Evolutionary conservation across 2,329 filamentous ascomycete species (phyloP).

Genomic region (Coleophoma eucalyptorum): DNA sequence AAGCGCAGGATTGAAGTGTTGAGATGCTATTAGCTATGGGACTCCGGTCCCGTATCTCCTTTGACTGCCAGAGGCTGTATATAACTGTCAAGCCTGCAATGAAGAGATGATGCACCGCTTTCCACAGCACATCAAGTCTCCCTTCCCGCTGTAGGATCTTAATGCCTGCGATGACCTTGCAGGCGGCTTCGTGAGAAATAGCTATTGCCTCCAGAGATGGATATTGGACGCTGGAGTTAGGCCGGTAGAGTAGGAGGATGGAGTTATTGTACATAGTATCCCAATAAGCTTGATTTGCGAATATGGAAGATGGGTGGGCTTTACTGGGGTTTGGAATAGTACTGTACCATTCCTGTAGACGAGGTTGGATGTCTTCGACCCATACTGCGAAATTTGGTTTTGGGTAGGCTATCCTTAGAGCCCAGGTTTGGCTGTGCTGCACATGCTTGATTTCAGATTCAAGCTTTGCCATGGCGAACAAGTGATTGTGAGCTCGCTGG

Average conservation of each 20-base stretch:
- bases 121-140: slow-evolving; percentile 28
- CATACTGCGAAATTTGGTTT: slow-evolving; percentile 23
- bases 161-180: slow-evolving; percentile 23
- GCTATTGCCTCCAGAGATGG: slow-evolving; percentile 19
- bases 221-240: slow-evolving; percentile 18
- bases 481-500: slow-evolving; percentile 10
- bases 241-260: slow-evolving; percentile 27
- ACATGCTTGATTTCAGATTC: slow-evolving; percentile 32
- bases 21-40: slow-evolving; percentile 8
- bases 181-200: slow-evolving; percentile 23
- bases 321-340: slow-evolving; percentile 17
- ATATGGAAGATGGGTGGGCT: not conserved
- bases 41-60: slow-evolving; percentile 25
- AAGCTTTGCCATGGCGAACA: slow-evolving; percentile 24
- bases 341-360: slow-evolving; percentile 26
- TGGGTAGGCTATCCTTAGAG: slow-evolving; percentile 24
- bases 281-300: slow-evolving; percentile 24
- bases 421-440: slow-evolving; percentile 23
- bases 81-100: slow-evolving; percentile 28
- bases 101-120: slow-evolving; percentile 28
- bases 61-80: slow-evolving; percentile 28
- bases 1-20: slow-evolving; percentile 26
- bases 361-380: slow-evolving; percentile 25
- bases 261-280: slow-evolving; percentile 26
- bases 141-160: slow-evolving; percentile 27